Evolutionary conservation across 2,329 filamentous ascomycete species (phyloP), one percentile per base, ranked within the genome.

Genomic region (Fusarium proliferatum): DNA sequence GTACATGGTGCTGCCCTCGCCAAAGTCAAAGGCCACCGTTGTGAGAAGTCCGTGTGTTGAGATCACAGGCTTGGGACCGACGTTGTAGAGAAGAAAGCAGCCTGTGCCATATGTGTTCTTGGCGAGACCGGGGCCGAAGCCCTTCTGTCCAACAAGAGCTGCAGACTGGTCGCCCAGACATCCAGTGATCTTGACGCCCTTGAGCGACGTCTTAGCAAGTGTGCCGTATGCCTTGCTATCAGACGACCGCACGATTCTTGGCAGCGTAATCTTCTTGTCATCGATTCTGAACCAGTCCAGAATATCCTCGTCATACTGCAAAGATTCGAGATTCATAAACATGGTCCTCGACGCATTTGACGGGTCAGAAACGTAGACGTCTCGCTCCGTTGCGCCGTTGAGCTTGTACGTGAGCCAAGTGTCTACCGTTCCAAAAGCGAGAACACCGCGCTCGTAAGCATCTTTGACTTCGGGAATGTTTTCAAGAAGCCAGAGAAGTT

Each of bases 41-140:
- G 91, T 91, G 34, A 96, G 84, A 19, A 96, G 86, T 6, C 94
- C 94, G 79, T 95, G 92, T 34, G 86, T 90, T 0, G 94, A 96
- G 65, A 95, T 91, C 62, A 95, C 93, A 9, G 93, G 93, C 83
- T 94, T 92, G 30, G 91, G 86, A 30, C 94, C 94, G 19, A 95
- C 92, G 78, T 96, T 95, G 84, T 95, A 95, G 11, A 96, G 88
- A 73, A 96, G 83, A 85, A 96, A 96, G 81, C 93, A 95, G 28
- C 94, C 94, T 2, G 94, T 96, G 45, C 94, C 94, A 80, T 96
- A 96, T 2, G 94, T 96, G 81, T 96, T 96, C 86, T 96, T 96
- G 56, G 93, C 94, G 63, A 88, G 86, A 62, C 94, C 94, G 13
- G 93, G 91, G 5, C 86, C 88, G 81, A 96, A 96, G 4, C 91